Conservation (phyloP, 1,139 yeast genomes). For the Yamadazyma taylorii region DNA sequence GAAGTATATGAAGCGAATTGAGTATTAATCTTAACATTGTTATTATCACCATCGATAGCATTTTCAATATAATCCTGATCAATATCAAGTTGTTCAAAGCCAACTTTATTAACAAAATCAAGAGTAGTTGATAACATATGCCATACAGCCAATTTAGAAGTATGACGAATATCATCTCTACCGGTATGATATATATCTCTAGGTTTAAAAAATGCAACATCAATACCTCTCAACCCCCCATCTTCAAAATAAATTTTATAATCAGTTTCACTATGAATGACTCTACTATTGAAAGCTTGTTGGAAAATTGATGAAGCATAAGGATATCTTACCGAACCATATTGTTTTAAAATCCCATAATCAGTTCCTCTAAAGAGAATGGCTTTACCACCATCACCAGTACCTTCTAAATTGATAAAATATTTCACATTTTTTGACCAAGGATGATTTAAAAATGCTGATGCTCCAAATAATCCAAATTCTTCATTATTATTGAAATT, state of each 20-base stretch:
- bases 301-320: constrained; percentile 79
- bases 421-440: constrained; percentile 66
- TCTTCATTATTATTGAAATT: constrained; percentile 92
- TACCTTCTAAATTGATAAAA: constrained; percentile 89
- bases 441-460: constrained; percentile 69
- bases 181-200: constrained; percentile 81
- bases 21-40: too few species aligned
- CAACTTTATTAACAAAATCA: constrained; percentile 49
- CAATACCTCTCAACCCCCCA: constrained; percentile 77
- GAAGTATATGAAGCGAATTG: constrained; percentile 64
- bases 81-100: constrained; percentile 41
- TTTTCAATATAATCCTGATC: constrained; percentile 27
- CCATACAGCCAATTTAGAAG: constrained; percentile 69
- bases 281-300: constrained; percentile 69
- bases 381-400: constrained; percentile 92
- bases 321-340: constrained; percentile 58
- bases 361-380: constrained; percentile 83
- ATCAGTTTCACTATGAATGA: constrained; percentile 82
- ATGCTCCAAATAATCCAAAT: constrained; percentile 84
- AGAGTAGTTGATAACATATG: constrained; percentile 76
- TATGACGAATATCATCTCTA: constrained; percentile 65
- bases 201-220: constrained; percentile 60
- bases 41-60: too few species aligned
- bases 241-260: constrained; percentile 65
- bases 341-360: constrained; percentile 54